Percentiles rank a stretch among this genome's conserved stretches.
Evolutionary conservation across 768 basidiomycete genomes (phyloP).

Genomic region (Pulveroboletus sp.): DNA sequence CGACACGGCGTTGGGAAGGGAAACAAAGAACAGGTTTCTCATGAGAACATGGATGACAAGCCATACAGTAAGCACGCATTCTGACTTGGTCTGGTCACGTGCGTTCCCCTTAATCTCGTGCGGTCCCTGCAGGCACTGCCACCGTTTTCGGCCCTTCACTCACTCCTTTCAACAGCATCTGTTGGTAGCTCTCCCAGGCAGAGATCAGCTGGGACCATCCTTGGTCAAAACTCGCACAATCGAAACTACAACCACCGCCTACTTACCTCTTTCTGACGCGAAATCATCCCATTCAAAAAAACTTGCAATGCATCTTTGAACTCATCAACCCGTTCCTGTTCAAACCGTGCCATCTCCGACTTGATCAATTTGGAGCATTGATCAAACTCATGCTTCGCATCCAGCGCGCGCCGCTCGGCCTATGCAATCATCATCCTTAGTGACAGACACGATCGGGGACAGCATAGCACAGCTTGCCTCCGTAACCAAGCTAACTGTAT

Average conservation of each 20-base stretch:
- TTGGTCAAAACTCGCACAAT: background rate
- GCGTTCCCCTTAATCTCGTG: background rate
- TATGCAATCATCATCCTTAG: conserved; percentile 26
- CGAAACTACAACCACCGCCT: too few relatives aligned
- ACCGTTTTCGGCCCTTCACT: background rate
- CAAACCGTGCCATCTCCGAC: conserved; percentile 84
- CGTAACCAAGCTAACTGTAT: conserved; percentile 73
- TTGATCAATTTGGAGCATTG: conserved; percentile 85
- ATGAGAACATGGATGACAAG: background rate
- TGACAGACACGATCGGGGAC: background rate
- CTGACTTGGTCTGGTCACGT: too few relatives aligned
- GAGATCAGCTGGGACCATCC: conserved; percentile 55
- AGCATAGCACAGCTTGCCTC: conserved; percentile 49
- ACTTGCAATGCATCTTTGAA: conserved; percentile 81
- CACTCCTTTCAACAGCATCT: conserved; percentile 53
- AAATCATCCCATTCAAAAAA: conserved; percentile 85
- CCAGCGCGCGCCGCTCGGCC: conserved; percentile 82
- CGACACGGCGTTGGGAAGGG: conserved; percentile 7
- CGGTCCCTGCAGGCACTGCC: background rate
- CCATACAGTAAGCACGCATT: too few relatives aligned
- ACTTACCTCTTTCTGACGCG: conserved; percentile 72
- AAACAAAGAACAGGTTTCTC: background rate
- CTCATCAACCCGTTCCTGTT: conserved; percentile 89
- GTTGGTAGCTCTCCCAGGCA: conserved; percentile 82
- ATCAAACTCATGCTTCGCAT: conserved; percentile 86